Base-by-base conservation (phyloP, 805 yeast genomes). In the Starmera pachycereana region DNA sequence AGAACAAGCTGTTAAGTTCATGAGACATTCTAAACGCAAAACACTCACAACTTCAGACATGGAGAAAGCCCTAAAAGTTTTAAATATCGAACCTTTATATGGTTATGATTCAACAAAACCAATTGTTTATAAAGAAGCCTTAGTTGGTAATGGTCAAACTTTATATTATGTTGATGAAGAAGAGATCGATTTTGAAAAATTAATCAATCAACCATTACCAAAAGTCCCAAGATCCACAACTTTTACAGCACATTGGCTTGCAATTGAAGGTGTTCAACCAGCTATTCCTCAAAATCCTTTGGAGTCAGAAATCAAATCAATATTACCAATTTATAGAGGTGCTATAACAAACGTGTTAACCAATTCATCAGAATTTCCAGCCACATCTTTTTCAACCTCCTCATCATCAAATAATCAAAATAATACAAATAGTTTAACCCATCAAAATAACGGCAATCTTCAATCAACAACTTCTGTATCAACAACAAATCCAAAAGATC, bases 211-310 rank as follows among this genome's bases (percentile, higher is more conserved):
- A 57, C 97, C 96, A 29, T 66, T 92, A 44, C 99, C 99, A 6
- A 86, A 82, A 52, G 95, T 94, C 3, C 98, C 99, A 5, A 72
- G 97, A 43, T 79, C 81, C 44, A 81, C 95, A 3, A 81, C 96
- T 1, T 89, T 85, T 59, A 88, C 97, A 0, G 95, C 97, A 6
- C 95, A 84, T 58, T 90, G 98, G 97, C 69, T 94, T 29, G 97
- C 98, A 0, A 85, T 92, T 40, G 99, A 92, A 61, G 99, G 99
- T 42, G 95, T 92, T 8, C 99, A 92, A 57, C 98, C 99, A 1
- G 81, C 92, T 29, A 90, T 92, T 40, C 95, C 97, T 2, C 98
- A 94, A 62, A 92, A 92, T 63, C 99, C 99, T 19, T 58, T 66
- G 14, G 72, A 81, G 37, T 70, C 77, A 38, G 97, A 89, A 50